Evolutionary conservation across 2,329 filamentous ascomycete species (phyloP), one percentile per base, ranked within the genome.

Genomic region (Tolypocladium tropicale): DNA sequence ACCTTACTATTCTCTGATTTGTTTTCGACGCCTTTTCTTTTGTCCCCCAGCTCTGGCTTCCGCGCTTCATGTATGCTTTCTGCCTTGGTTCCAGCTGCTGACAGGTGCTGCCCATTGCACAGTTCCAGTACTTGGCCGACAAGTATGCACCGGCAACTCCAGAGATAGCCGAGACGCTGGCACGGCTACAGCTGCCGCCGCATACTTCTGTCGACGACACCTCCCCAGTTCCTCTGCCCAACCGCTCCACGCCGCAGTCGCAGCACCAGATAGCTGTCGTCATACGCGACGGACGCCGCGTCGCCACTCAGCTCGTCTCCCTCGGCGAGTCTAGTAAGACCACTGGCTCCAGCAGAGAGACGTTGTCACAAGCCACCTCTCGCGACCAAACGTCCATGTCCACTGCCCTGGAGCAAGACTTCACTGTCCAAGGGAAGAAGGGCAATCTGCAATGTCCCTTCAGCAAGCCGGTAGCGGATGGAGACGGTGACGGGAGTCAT

Each of bases 381-480:
- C 72, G 73, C 54, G 71, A 72, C 56, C 70, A 70, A 66, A 84
- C 83, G 21, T 81, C 84, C 59, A 76, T 82, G 68, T 84, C 84
- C 54, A 84, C 81, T 53, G 78, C 83, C 39, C 74, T 95, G 67
- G 92, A 96, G 74, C 88, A 88, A 73, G 92, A 96, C 72, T 96
- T 96, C 65, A 96, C 92, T 21, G 88, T 92, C 36, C 78, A 86
- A 67, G 92, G 92, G 58, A 90, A 84, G 65, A 89, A 88, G 64
- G 89, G 91, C 63, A 82, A 81, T 60, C 75, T 96, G 53, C 82
- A 83, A 62, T 96, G 92, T 72, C 92, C 92, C 0, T 96, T 95
- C 70, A 85, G 76, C 57, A 72, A 77, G 64, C 64, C 71, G 62
- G 69, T 62, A 59, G 71, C 64, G 62, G 69, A 64, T 64, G 67